A percentile compares a stretch with the other conserved stretches of the same genome.
phyloP scores from a whole-genome alignment of 768 basidiomycete species.

The Imleria badia region DNA sequence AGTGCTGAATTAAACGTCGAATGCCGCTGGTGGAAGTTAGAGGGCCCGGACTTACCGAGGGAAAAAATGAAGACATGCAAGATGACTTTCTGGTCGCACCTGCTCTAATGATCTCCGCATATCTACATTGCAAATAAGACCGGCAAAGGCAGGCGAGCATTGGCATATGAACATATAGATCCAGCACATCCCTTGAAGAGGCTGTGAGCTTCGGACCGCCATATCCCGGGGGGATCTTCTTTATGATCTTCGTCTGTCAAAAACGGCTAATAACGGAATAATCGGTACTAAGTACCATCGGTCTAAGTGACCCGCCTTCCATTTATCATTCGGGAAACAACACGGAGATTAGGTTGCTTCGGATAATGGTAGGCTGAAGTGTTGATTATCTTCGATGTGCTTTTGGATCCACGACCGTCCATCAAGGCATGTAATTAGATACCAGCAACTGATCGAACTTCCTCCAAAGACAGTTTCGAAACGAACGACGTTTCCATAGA shows the following conservation, averaged over 20 bases:
- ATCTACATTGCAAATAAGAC: too few relatives aligned
- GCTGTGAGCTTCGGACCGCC: slow-evolving; percentile 50
- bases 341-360: slow-evolving; percentile 34
- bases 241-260: slow-evolving; percentile 41
- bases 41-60: background rate
- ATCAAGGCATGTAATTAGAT: slow-evolving; percentile 7
- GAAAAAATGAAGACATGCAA: too few relatives aligned
- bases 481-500: slow-evolving; percentile 28
- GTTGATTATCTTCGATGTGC: slow-evolving; percentile 40
- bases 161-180: slow-evolving; percentile 9
- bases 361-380: slow-evolving; percentile 43
- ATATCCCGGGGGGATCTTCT: slow-evolving; percentile 52
- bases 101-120: too few relatives aligned
- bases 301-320: slow-evolving; percentile 42
- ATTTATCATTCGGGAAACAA: slow-evolving; percentile 10
- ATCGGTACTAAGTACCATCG: slow-evolving; percentile 30
- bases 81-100: too few relatives aligned
- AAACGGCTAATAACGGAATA: slow-evolving; percentile 9
- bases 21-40: slow-evolving; percentile 35
- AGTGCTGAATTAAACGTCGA: slow-evolving; percentile 45
- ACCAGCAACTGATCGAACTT: background rate
- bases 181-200: slow-evolving; percentile 42
- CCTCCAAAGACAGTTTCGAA: slow-evolving; percentile 28
- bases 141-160: too few relatives aligned
- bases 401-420: slow-evolving; percentile 44